Conservation (phyloP, 2,329 filamentous ascomycete genomes). For the Endoconidiophora polonica region DNA sequence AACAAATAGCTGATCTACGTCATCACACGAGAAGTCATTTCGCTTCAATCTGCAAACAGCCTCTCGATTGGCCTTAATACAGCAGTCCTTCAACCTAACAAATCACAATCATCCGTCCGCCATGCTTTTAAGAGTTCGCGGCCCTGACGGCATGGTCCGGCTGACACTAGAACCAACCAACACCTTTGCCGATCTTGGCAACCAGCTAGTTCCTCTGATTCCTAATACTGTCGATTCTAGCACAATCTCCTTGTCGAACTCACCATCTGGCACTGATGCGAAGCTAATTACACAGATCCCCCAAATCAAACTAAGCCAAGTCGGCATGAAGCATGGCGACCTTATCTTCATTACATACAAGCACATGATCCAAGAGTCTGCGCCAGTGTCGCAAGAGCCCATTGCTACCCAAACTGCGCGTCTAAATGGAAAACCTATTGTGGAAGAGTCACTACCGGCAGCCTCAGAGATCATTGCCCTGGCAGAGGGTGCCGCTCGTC, state of each 20-base stretch:
- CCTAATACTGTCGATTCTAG: slow-evolving; percentile 44
- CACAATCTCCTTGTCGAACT: slow-evolving; percentile 45
- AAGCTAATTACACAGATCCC: slow-evolving; percentile 43
- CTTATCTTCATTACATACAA: slow-evolving; percentile 76
- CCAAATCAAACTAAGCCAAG: slow-evolving; percentile 37
- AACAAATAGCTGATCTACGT: neutral
- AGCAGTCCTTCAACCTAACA: slow-evolving; percentile 5
- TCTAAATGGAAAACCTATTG: slow-evolving; percentile 63
- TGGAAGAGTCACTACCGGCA: slow-evolving; percentile 48
- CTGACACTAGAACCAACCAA: slow-evolving; percentile 59
- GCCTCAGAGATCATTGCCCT: slow-evolving; percentile 50
- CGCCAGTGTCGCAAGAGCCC: slow-evolving; percentile 17
- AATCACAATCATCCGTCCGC: slow-evolving; percentile 16
- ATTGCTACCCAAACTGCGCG: slow-evolving; percentile 32
- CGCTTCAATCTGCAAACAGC: neutral
- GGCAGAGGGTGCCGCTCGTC: slow-evolving; percentile 32
- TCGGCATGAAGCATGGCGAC: slow-evolving; percentile 64
- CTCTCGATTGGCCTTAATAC: slow-evolving; percentile 1
- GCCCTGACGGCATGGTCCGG: slow-evolving; percentile 84
- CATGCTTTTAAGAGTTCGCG: slow-evolving; percentile 77
- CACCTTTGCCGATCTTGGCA: slow-evolving; percentile 49
- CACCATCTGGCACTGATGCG: slow-evolving; percentile 39
- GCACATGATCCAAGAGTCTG: slow-evolving; percentile 23
- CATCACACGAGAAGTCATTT: no score
- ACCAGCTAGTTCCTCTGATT: slow-evolving; percentile 38